A percentile compares a stretch with the other conserved stretches of the same genome.
Evolutionary conservation across 2,329 filamentous ascomycete genomes (phyloP).

Genomic region (Penicillium hordei): DNA sequence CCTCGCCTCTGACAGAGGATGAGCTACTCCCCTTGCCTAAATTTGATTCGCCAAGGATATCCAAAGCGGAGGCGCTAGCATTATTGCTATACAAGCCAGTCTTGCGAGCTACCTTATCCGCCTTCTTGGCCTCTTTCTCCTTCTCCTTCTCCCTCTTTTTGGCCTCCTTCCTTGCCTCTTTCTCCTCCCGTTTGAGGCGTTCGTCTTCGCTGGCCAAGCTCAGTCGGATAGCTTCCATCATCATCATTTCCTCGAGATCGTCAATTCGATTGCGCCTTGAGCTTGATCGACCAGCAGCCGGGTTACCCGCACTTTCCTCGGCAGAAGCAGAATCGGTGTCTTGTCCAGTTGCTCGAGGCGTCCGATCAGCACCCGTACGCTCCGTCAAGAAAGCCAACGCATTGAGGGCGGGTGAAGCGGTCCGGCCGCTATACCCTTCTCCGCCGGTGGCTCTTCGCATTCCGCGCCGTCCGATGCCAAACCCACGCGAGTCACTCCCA

Average conservation of each 20-base stretch:
- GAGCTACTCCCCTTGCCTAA: conserved; percentile 41
- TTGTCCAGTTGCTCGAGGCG: conserved; percentile 31
- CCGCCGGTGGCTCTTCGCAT: conserved; percentile 42
- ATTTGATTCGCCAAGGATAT: conserved; percentile 38
- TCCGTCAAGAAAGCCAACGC: conserved; percentile 51
- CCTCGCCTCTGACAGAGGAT: conserved; percentile 39
- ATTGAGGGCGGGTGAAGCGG: conserved; percentile 44
- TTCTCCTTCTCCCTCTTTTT: conserved; percentile 82
- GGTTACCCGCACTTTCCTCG: conserved; percentile 35
- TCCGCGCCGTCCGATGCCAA: conserved; percentile 58
- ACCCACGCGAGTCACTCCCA: conserved; percentile 49
- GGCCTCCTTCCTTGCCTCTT: conserved; percentile 74
- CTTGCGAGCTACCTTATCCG: conserved; percentile 67
- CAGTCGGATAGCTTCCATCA: conserved; percentile 90
- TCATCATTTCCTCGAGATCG: conserved; percentile 96
- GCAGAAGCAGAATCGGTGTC: conserved; percentile 40
- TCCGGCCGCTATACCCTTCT: conserved; percentile 36
- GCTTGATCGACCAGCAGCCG: conserved; percentile 49
- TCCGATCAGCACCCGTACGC: conserved; percentile 36
- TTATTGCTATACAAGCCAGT: conserved; percentile 53
- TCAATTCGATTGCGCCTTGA: conserved; percentile 68
- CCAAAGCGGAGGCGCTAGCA: conserved; percentile 64
- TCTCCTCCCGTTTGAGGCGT: conserved; percentile 79
- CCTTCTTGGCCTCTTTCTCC: conserved; percentile 80
- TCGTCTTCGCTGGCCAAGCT: conserved; percentile 94